A percentile compares a stretch with the other conserved stretches of the same genome.
Evolutionary conservation across 805 yeast species (phyloP).

Genomic region (Diddensiella santjacobensis): DNA sequence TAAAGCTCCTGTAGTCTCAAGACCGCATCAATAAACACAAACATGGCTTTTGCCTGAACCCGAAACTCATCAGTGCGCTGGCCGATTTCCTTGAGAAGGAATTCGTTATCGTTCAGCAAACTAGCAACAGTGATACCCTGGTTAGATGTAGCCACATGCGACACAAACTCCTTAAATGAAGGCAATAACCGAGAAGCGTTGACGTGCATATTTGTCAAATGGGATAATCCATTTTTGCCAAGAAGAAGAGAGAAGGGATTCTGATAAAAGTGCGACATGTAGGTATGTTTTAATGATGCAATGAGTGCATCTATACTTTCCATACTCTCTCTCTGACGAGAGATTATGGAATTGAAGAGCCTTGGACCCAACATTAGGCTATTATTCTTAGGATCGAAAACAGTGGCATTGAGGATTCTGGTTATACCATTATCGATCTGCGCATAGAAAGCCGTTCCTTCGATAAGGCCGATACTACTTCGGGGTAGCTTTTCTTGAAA

Average conservation of each 20-base stretch:
- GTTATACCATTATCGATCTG: slow-evolving; percentile 19
- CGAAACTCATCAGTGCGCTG: neutral
- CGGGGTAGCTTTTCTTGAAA: slow-evolving; percentile 34
- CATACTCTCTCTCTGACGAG: slow-evolving; percentile 23
- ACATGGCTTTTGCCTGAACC: neutral
- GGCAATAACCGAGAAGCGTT: slow-evolving; percentile 31
- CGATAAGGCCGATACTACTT: slow-evolving; percentile 25
- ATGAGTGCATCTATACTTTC: slow-evolving; percentile 26
- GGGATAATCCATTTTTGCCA: neutral
- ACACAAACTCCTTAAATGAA: slow-evolving; percentile 33
- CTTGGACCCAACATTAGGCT: slow-evolving; percentile 25
- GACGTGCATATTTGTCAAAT: neutral
- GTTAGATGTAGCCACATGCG: slow-evolving; percentile 4
- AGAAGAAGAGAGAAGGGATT: slow-evolving; percentile 33
- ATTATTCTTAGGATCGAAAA: slow-evolving; percentile 14
- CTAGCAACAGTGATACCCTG: slow-evolving; percentile 11
- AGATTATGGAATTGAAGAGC: slow-evolving; percentile 19
- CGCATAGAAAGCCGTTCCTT: slow-evolving; percentile 28
- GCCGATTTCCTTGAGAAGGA: neutral
- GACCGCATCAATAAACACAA: neutral
- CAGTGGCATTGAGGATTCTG: slow-evolving; percentile 18
- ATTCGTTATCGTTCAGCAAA: slow-evolving; percentile 26
- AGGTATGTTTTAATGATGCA: slow-evolving; percentile 30
- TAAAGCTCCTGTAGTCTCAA: neutral
- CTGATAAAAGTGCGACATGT: slow-evolving; percentile 36